Evolutionary conservation across 768 basidiomycete species (phyloP).

Genomic region (Candolleomyces eurysporus): DNA sequence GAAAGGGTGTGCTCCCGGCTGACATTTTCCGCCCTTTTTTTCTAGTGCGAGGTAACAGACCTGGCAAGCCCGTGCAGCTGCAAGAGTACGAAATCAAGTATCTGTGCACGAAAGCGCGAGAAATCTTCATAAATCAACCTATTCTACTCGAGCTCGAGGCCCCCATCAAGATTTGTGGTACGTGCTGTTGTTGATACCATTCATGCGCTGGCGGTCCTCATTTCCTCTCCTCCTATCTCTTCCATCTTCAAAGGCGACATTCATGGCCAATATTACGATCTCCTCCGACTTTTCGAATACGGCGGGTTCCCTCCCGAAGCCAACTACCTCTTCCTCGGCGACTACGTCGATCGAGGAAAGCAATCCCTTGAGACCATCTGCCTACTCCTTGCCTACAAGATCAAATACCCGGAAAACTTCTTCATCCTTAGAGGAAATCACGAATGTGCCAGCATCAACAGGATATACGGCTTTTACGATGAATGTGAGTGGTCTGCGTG

Average conservation of each 20-base stretch:
- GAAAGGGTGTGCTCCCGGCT: conserved; percentile 9
- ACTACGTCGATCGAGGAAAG: conserved; percentile 99
- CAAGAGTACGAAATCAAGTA: conserved; percentile 99
- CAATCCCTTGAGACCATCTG: conserved; percentile 99
- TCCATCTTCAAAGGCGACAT: conserved; percentile 74
- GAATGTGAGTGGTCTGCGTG: conserved; percentile 70
- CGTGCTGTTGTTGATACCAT: conserved; percentile 28
- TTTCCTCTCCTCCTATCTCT: conserved; percentile 15
- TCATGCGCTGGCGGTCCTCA: conserved; percentile 7
- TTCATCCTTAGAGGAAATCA: conserved; percentile 99
- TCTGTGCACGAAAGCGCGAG: conserved; percentile 96
- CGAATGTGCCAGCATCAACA: conserved; percentile 98
- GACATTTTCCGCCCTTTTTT: conserved; percentile 23
- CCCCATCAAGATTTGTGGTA: conserved; percentile 99
- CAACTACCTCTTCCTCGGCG: conserved; percentile 99
- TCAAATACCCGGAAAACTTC: conserved; percentile 99
- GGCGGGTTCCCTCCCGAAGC: conserved; percentile 99
- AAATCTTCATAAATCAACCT: conserved; percentile 99
- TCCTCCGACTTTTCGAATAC: conserved; percentile 96
- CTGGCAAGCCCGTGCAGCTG: conserved; percentile 96
- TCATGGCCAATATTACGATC: conserved; percentile 99
- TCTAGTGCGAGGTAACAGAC: conserved; percentile 95
- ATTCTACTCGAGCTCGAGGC: conserved; percentile 97
- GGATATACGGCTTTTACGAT: conserved; percentile 99
- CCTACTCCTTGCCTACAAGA: conserved; percentile 98